Base-by-base conservation (phyloP, 352 stramenopile species). In the Globisporangium middletonii region DNA sequence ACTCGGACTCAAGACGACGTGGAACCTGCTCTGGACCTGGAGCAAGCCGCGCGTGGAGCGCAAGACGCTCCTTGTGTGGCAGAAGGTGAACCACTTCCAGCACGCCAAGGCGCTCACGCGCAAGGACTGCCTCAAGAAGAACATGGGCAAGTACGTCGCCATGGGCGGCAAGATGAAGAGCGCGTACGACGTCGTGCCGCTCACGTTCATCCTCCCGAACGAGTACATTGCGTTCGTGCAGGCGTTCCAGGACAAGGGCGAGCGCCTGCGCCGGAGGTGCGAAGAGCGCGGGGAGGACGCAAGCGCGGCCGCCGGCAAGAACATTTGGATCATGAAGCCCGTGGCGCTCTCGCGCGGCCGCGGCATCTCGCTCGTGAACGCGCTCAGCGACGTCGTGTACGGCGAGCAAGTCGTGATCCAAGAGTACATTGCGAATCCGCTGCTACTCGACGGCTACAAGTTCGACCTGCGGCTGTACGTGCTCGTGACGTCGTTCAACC, bases 261-360 rank as follows among this genome's bases (percentile, higher is more conserved):
- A 65, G 18, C 37, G 27, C 27, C 60, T 85, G 19, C 26, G 27
- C 7, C 19, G 19, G 46, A 11, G 23, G 19, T 11, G 49, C 27
- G 47, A 53, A 18, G 47, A 53, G 16, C 19, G 27, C 28, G 26
- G 44, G 47, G 51, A 53, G 6, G 26, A 11, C 2, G 51, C 53
- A 3, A 23, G 37, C 9, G 0, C 28, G 4, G 57, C 53, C 0
- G 23, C 61, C 13, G 57, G 33, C n/a, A 80, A 85, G 43, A 97
- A 97, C 50, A 82, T 95, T 51, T 98, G 92, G 94, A 98, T 98
- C 64, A 89, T 97, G 71, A 98, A 98, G 55, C 94, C 94, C 8
- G 79, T 97, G 15, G 87, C 88, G 7, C 73, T 97, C 15, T 97
- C 86, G 11, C 78, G 94, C 57, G 94, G 94, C 3, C 83, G 94